phyloP scores from a whole-genome alignment of 148 eudicot species.

The Persicaria tinctoria region DNA sequence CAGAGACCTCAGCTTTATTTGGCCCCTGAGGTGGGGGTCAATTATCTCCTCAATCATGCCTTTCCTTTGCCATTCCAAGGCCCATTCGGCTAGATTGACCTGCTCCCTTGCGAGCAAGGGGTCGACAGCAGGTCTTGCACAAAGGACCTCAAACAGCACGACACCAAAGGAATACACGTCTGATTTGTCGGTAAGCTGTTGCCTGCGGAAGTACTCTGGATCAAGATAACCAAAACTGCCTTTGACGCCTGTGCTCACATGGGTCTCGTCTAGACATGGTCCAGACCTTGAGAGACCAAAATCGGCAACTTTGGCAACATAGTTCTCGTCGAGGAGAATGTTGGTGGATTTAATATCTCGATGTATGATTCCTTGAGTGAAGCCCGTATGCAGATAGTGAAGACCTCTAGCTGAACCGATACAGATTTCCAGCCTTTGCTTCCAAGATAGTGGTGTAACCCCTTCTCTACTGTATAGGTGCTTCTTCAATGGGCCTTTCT shows the following conservation, averaged over 20 bases:
- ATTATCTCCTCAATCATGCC: slow-evolving; percentile 61
- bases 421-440: slow-evolving; percentile 84
- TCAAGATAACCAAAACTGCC: slow-evolving; percentile 96
- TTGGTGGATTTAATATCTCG: slow-evolving; percentile 96
- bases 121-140: slow-evolving; percentile 92
- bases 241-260: slow-evolving; percentile 96
- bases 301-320: slow-evolving; percentile 91
- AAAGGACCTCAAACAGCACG: slow-evolving; percentile 80
- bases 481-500: slow-evolving; percentile 69
- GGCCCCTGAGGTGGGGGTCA: slow-evolving; percentile 50
- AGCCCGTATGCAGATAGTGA: slow-evolving; percentile 94
- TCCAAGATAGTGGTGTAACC: slow-evolving; percentile 70
- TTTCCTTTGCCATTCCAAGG: slow-evolving; percentile 57
- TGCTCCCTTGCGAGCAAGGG: slow-evolving; percentile 74
- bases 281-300: slow-evolving; percentile 89
- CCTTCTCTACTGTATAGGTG: slow-evolving; percentile 59
- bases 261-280: slow-evolving; percentile 80
- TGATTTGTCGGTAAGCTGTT: slow-evolving; percentile 85
- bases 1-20: slow-evolving; percentile 52
- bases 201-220: slow-evolving; percentile 89
- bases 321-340: slow-evolving; percentile 73
- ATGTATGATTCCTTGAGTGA: slow-evolving; percentile 89
- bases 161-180: slow-evolving; percentile 95
- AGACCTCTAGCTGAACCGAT: slow-evolving; percentile 95
- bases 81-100: slow-evolving; percentile 93